phyloP scores from a whole-genome alignment of 164 flowering plant genomes.

The Aristolochia californica region DNA sequence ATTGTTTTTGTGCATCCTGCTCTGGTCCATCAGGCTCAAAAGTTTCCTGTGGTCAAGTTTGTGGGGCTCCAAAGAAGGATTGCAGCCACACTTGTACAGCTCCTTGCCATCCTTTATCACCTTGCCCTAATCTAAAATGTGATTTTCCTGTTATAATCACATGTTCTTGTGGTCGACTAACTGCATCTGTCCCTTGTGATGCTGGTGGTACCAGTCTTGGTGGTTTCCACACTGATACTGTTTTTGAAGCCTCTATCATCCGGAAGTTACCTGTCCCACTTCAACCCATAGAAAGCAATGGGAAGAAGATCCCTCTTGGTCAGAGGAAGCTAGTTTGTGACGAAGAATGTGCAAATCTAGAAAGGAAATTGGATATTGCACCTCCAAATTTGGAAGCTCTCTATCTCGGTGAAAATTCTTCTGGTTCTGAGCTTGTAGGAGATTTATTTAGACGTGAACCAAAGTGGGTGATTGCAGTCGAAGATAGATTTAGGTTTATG shows the following conservation, averaged over 20 bases:
- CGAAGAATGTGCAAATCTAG: constrained; percentile 79
- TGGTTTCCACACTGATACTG: constrained; percentile 35
- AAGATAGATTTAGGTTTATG: constrained; percentile 80
- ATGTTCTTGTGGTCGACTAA: constrained; percentile 78
- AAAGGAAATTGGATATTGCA: constrained; percentile 72
- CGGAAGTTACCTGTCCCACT: constrained; percentile 73
- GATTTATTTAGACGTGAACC: constrained; percentile 82
- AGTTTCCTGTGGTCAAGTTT: constrained; percentile 76
- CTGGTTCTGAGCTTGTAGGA: constrained; percentile 43
- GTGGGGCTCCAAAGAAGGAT: constrained; percentile 95
- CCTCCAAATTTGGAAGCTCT: constrained; percentile 69
- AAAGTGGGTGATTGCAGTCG: constrained; percentile 84
- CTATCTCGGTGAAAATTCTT: constrained; percentile 66
- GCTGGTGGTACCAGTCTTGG: constrained; percentile 49
- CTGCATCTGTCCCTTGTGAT: constrained; percentile 82
- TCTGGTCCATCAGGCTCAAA: constrained; percentile 20
- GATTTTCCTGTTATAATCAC: constrained; percentile 60
- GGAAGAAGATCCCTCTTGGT: constrained; percentile 64
- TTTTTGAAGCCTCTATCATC: constrained; percentile 59
- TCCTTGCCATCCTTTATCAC: constrained; percentile 60
- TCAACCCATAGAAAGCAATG: constrained; percentile 60
- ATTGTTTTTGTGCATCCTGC: constrained; percentile 21
- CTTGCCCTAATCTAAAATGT: constrained; percentile 83
- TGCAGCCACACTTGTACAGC: constrained; percentile 83
- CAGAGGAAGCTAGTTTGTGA: constrained; percentile 85